Base-by-base conservation (phyloP, 306 rosid species). In the Vigna mungo region DNA sequence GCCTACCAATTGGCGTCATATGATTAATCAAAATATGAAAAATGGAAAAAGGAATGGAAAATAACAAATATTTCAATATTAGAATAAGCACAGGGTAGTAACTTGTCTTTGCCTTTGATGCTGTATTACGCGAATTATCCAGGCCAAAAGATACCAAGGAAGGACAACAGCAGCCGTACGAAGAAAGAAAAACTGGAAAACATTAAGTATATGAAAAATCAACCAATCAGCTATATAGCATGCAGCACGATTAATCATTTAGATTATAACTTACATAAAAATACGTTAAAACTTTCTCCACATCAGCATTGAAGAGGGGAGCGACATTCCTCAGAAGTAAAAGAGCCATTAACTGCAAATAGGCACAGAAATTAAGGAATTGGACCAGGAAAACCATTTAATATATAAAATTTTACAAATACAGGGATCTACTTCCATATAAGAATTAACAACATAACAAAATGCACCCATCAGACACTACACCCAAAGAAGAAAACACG, bases 101-200 rank as follows among this genome's bases (percentile, higher is more conserved):
- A 88, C 95, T 88, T 86, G 92, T 82, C 88, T 86, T 81, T 83
- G 92, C 76, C 95, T 81, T 25, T 82, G 85, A 71, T 83, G 87
- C 73, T 83, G 95, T 78, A 71, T 72, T 53, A 88, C 85, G 46
- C 87, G 81, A 75, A 90, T 81, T 55, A 91, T 87, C 92, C 90
- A 75, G 16, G 87, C 92, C 86, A 85, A 64, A 32, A 90, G 84
- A 85, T 80, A 88, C 83, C 86, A 86, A 7, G 92, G 88, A 62
- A 90, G 82, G 27, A 85, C 84, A 65, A 90, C 86, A 47, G 91
- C 90, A 85, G 85, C 92, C 64, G 89, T 87, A 9, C 91, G 85
- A 43, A 88, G 87, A 80, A 88, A 75, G 82, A 86, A 81, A 69
- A 90, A 75, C 92, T 90, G 89, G 49, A 58, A 66, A 32, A 78